A percentile compares a stretch with the other conserved stretches of the same genome.
Conservation (phyloP, 2,329 filamentous ascomycete species). For the Fusarium nurragi region DNA sequence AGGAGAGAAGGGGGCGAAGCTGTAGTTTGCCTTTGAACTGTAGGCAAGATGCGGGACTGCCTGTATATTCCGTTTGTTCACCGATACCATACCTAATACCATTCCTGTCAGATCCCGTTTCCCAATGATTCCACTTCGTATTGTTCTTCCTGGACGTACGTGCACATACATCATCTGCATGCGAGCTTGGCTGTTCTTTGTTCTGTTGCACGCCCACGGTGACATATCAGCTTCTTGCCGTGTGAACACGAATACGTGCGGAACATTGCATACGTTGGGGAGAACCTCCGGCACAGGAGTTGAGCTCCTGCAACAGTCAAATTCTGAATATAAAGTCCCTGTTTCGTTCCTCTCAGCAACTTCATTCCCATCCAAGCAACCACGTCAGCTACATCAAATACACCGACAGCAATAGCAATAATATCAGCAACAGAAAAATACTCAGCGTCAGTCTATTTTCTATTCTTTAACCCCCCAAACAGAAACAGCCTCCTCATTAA, state of each 20-base stretch:
- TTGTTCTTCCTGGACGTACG: neutral
- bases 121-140: neutral
- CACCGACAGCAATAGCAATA: neutral
- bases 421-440: neutral
- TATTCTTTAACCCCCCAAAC: neutral
- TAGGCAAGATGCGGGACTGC: neutral
- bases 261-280: neutral
- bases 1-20: slow-evolving; percentile 47
- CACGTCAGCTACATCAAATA: neutral
- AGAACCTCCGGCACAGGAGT: neutral
- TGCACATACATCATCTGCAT: neutral
- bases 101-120: neutral
- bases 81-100: slow-evolving; percentile 15
- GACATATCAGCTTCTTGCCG: neutral
- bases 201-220: neutral
- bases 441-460: neutral
- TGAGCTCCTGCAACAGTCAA: neutral
- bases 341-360: neutral
- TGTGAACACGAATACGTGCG: neutral
- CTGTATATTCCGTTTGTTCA: neutral
- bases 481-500: neutral
- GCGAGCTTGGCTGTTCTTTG: neutral
- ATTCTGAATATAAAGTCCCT: neutral
- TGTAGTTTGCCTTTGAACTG: slow-evolving; percentile 37
- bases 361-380: neutral